Evolutionary conservation across 495 filamentous ascomycete species (phyloP).

Genomic region (Tuber aestivum): DNA sequence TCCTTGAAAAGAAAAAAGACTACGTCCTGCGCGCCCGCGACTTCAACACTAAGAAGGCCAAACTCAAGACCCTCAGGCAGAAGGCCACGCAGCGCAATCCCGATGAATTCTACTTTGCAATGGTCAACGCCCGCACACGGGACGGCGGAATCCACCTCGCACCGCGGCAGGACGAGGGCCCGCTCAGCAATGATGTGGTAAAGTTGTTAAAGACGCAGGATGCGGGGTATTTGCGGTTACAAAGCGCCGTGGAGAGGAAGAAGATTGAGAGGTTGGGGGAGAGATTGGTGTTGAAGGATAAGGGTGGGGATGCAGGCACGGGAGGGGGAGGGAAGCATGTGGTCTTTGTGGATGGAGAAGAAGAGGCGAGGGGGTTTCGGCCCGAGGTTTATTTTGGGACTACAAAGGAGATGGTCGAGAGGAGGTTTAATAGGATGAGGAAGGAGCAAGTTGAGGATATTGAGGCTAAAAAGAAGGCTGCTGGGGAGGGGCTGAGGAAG

Average conservation of each 20-base stretch:
- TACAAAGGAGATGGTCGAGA: slow-evolving; percentile 39
- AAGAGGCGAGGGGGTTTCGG: slow-evolving; percentile 49
- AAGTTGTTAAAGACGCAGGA: slow-evolving; percentile 95
- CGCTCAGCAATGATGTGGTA: slow-evolving; percentile 62
- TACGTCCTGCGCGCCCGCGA: slow-evolving; percentile 86
- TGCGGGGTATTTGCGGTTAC: slow-evolving; percentile 73
- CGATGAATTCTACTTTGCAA: slow-evolving; percentile 93
- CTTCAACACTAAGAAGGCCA: slow-evolving; percentile 77
- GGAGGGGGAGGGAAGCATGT: slow-evolving; percentile 47
- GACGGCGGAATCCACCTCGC: slow-evolving; percentile 58
- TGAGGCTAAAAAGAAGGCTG: slow-evolving; percentile 11
- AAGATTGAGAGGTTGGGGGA: slow-evolving; percentile 57
- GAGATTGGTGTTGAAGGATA: slow-evolving; percentile 45
- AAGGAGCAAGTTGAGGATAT: slow-evolving; percentile 29
- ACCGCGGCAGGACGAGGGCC: slow-evolving; percentile 49
- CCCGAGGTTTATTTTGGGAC: slow-evolving; percentile 44
- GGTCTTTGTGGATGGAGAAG: slow-evolving; percentile 54
- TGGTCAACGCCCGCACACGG: slow-evolving; percentile 59
- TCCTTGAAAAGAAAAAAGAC: slow-evolving; percentile 92
- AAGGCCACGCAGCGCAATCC: slow-evolving; percentile 86
- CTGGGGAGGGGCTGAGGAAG: slow-evolving; percentile 27
- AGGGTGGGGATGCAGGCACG: slow-evolving; percentile 45
- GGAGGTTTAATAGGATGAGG: slow-evolving; percentile 40
- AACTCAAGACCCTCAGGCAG: slow-evolving; percentile 66
- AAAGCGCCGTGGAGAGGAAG: slow-evolving; percentile 55